phyloP scores from a whole-genome alignment of 2,329 filamentous ascomycete species.

The Sarocladium brachiariae region DNA sequence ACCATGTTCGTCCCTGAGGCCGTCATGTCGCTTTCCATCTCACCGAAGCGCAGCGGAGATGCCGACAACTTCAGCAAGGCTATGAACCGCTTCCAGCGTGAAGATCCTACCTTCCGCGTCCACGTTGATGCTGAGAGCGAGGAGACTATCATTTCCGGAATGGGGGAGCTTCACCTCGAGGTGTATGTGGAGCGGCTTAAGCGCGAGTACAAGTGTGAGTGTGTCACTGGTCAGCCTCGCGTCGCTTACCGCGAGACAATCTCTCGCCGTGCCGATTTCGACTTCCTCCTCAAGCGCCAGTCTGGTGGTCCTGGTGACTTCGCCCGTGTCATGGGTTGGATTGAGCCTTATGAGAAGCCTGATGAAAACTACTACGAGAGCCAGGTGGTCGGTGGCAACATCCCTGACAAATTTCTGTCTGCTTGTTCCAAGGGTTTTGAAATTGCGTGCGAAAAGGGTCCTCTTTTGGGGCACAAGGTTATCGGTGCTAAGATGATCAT shows the following conservation, averaged over 20 bases:
- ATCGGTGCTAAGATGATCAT: conserved; percentile 86
- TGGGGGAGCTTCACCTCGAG: conserved; percentile 95
- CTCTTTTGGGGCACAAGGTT: conserved; percentile 86
- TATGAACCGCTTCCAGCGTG: conserved; percentile 96
- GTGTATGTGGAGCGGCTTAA: conserved; percentile 97
- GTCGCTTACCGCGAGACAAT: conserved; percentile 97
- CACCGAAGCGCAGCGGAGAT: conserved; percentile 85
- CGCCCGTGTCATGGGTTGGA: conserved; percentile 82
- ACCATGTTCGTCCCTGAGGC: conserved; percentile 98
- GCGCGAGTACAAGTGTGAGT: conserved; percentile 94
- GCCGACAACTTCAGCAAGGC: conserved; percentile 94
- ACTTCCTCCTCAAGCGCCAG: conserved; percentile 92
- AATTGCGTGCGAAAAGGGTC: conserved; percentile 73
- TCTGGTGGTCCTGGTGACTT: conserved; percentile 93
- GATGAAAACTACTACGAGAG: conserved; percentile 78
- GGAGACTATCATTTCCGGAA: conserved; percentile 96
- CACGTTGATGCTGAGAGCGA: conserved; percentile 87
- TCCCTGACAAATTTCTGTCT: conserved; percentile 91
- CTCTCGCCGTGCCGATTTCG: conserved; percentile 71
- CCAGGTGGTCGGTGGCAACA: conserved; percentile 80
- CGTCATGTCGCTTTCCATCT: conserved; percentile 96
- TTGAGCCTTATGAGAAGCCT: conserved; percentile 74
- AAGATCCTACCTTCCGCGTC: conserved; percentile 96
- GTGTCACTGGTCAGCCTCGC: conserved; percentile 90
- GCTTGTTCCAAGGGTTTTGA: conserved; percentile 96